phyloP scores from a whole-genome alignment of 2,329 filamentous ascomycete species.

The Colletotrichum truncatum region DNA sequence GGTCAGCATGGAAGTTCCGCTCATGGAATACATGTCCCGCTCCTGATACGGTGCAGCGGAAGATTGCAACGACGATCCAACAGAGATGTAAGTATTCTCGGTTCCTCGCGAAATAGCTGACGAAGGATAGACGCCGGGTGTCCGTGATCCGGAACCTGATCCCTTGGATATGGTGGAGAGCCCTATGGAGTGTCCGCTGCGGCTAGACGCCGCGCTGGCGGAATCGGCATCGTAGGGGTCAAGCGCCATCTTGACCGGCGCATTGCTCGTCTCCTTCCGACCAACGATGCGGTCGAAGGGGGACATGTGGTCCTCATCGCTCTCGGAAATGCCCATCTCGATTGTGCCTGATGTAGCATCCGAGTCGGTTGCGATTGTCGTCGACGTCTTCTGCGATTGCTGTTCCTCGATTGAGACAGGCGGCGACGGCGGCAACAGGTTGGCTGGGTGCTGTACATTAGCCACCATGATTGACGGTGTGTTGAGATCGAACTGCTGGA shows the following conservation, averaged over 20 bases:
- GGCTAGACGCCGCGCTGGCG: constrained; percentile 72
- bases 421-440: constrained; percentile 80
- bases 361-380: constrained; percentile 60
- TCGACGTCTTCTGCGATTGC: constrained; percentile 59
- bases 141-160: constrained; percentile 60
- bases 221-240: constrained; percentile 67
- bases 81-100: constrained; percentile 75
- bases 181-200: constrained; percentile 51
- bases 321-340: constrained; percentile 72
- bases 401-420: constrained; percentile 83
- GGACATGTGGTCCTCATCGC: constrained; percentile 80
- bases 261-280: constrained; percentile 65
- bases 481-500: constrained; percentile 96
- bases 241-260: constrained; percentile 59
- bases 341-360: constrained; percentile 64
- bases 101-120: constrained; percentile 63
- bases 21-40: constrained; percentile 66
- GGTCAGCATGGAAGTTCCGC: constrained; percentile 54
- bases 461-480: constrained; percentile 82
- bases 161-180: constrained; percentile 67
- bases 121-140: constrained; percentile 56
- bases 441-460: constrained; percentile 86
- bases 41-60: constrained; percentile 42
- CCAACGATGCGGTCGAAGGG: constrained; percentile 80
- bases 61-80: constrained; percentile 66